Evolutionary conservation across 306 rosid species (phyloP).

Genomic region (Gleditsia sinensis): DNA sequence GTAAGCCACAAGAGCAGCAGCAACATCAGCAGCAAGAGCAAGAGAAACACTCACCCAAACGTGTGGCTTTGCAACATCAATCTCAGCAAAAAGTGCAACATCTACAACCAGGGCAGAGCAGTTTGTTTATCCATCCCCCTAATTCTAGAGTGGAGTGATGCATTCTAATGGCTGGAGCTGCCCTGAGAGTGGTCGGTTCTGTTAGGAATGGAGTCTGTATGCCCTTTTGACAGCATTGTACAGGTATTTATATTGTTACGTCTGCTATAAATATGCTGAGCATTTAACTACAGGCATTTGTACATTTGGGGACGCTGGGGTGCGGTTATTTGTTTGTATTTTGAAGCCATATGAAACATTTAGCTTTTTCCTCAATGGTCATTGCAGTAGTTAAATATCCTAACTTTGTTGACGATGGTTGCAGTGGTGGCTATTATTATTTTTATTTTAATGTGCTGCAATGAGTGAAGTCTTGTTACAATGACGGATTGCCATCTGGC

Average conservation of each 20-base stretch:
- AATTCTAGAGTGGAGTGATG: constrained; percentile 75
- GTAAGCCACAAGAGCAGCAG: constrained; percentile 49
- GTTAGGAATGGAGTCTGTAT: constrained; percentile 51
- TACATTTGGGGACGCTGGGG: not conserved
- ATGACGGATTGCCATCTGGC: not conserved
- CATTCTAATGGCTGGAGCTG: constrained; percentile 56
- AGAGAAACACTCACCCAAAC: constrained; percentile 59
- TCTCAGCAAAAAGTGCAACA: constrained; percentile 67
- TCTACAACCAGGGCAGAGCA: constrained; percentile 67
- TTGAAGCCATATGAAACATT: not conserved
- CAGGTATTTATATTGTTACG: constrained; percentile 62
- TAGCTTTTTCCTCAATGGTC: not conserved
- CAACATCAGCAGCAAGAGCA: constrained; percentile 46
- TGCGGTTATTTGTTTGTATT: not conserved
- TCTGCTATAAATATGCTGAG: constrained; percentile 13
- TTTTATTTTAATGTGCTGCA: not conserved
- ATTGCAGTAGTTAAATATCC: not conserved
- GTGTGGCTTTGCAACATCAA: constrained; percentile 57
- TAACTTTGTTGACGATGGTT: not conserved
- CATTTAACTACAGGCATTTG: not conserved
- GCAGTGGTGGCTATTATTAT: not conserved
- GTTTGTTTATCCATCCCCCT: constrained; percentile 59
- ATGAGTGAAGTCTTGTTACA: not conserved
- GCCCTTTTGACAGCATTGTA: constrained; percentile 80
- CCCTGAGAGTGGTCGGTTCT: constrained; percentile 46